Conservation (phyloP, 2,329 filamentous ascomycete species). For the Tolypocladium endophyticum region DNA sequence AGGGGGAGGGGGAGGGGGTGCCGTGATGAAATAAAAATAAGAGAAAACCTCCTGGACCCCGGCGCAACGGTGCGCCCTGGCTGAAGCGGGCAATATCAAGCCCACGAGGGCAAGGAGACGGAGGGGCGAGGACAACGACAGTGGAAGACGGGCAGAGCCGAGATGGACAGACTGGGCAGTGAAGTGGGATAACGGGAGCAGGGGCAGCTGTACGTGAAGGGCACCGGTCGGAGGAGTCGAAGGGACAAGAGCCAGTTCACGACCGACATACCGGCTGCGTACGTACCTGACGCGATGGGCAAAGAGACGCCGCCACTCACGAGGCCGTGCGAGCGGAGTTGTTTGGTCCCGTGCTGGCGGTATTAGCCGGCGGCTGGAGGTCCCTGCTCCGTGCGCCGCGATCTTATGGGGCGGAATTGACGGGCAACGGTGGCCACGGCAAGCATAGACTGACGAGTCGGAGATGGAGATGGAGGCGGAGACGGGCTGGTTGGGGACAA, state of each 20-base stretch:
- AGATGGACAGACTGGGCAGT: neutral
- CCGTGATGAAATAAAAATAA: constrained; percentile 1
- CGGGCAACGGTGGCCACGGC: neutral
- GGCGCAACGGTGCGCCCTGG: constrained; percentile 8
- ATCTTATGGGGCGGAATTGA: neutral
- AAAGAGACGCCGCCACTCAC: neutral
- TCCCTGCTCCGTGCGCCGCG: neutral
- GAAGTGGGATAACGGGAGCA: neutral
- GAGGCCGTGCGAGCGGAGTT: neutral
- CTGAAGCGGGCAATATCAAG: constrained; percentile 1
- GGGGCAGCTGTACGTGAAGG: neutral
- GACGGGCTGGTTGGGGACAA: neutral
- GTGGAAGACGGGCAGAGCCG: neutral
- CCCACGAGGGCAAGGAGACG: neutral
- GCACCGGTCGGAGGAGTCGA: neutral
- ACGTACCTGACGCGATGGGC: neutral
- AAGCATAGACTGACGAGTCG: neutral
- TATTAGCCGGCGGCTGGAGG: neutral
- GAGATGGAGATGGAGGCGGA: neutral
- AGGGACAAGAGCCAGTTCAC: neutral
- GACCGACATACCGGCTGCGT: neutral
- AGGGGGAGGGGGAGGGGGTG: constrained; percentile 6
- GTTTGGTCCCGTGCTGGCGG: neutral
- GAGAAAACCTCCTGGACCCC: constrained; percentile 7
- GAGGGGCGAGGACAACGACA: neutral